Conservation (phyloP, 306 rosid genomes). For the Cicer chorassanicum region DNA sequence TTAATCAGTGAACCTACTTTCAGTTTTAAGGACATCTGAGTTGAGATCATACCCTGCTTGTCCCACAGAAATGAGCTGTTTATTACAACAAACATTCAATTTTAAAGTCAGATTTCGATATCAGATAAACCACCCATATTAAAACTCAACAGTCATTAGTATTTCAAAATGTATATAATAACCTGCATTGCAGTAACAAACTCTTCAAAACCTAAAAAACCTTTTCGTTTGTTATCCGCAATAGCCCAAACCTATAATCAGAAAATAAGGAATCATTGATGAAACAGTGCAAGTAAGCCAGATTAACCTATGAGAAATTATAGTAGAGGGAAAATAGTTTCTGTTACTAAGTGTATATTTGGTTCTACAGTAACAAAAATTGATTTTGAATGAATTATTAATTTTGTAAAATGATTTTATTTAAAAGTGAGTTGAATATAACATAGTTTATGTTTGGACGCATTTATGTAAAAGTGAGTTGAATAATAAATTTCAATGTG, state of each 20-base stretch:
- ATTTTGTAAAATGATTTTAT: no score
- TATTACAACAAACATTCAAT: conserved; percentile 34
- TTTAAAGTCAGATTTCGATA: conserved; percentile 32
- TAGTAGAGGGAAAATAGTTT: not conserved
- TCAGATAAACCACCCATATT: not conserved
- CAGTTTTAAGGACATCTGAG: conserved; percentile 64
- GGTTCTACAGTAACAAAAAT: no score
- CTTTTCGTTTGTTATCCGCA: conserved; percentile 76
- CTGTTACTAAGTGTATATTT: not conserved
- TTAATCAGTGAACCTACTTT: conserved; percentile 55
- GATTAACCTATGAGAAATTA: not conserved
- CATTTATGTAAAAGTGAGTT: no score
- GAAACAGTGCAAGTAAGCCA: conserved; percentile 22
- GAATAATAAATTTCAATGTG: no score
- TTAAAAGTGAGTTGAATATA: no score
- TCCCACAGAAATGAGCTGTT: conserved; percentile 77
- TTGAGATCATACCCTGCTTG: conserved; percentile 73
- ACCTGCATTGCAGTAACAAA: conserved; percentile 96
- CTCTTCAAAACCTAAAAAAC: conserved; percentile 71
- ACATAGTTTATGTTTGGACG: no score
- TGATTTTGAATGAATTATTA: no score
- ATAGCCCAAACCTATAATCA: conserved; percentile 69
- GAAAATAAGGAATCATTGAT: not conserved
- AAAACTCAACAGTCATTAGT: not conserved
- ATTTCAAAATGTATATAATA: conserved; percentile 28